Base-by-base conservation (phyloP, 2,329 filamentous ascomycete genomes). In the Talaromyces sp. region DNA sequence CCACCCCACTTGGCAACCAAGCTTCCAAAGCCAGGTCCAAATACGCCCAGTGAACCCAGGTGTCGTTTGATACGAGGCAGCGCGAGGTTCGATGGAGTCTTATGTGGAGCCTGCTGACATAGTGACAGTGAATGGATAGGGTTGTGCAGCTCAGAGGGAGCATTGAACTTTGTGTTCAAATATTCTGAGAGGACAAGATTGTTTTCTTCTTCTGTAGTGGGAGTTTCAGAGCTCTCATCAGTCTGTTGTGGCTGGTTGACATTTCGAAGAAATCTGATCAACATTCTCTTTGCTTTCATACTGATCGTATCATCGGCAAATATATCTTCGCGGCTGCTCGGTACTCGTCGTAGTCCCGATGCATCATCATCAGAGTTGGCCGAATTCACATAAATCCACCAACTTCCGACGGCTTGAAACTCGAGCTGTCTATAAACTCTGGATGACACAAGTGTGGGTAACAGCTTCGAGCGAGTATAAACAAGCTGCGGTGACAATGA, bases 201-300 rank as follows among this genome's bases (percentile, higher is more conserved):
- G 33, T 87, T 85, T 60, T 86, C 81, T 66, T 87, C 60, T 86
- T 86, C 61, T 75, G 74, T 62, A 3, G 62, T 54, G 19, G 73
- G 69, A 22, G 43, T 43, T 41, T 66, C 52, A 27, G n/a, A 1
- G 33, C 84, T 85, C 69, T 90, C 70, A 24, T 84, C 85, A 69
- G 91, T 86, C 71, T 89, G 89, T 10, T 63, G 65, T 37, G 72
- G 58, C 52, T 70, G 92, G 86, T 66, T 82, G 62, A 97, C 90
- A 74, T 95, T 94, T 76, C 94, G 93, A 72, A 98, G 84, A 72
- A 97, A 96, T 77, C 96, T 96, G 90, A 97, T 97, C 72, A 98
- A 79, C 10, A 86, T 86, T 62, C 94, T 88, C 80, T 98, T 98
- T 6, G 92, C 88, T 69, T 90, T 90, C 69, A 90, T 85, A 54